Conservation (phyloP, 768 basidiomycete species). For the Rhizopogon sp. region DNA sequence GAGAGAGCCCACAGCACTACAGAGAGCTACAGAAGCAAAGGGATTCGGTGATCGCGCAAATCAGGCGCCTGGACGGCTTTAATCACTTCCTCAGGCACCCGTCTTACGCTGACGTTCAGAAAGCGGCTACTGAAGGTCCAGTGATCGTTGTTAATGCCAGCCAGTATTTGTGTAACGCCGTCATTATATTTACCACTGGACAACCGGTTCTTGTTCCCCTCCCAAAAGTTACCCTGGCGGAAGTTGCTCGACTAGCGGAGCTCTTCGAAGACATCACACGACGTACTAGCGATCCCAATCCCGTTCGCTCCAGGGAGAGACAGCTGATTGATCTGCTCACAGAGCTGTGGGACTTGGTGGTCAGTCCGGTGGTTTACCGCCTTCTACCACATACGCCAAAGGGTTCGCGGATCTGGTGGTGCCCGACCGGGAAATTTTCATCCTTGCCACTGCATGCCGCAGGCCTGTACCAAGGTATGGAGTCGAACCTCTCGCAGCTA, state of each 20-base stretch:
- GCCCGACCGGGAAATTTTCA: constrained; percentile 18
- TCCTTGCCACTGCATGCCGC: constrained; percentile 27
- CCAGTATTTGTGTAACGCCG: constrained; percentile 12
- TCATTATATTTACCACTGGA: constrained; percentile 10
- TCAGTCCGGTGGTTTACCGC: constrained; percentile 12
- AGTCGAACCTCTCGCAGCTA: constrained; percentile 15
- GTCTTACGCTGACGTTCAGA: constrained; percentile 14
- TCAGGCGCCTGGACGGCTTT: constrained; percentile 22
- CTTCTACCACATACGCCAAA: constrained; percentile 9
- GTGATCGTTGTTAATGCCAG: constrained; percentile 29
- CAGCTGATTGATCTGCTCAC: constrained; percentile 8
- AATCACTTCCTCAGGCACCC: constrained; percentile 14
- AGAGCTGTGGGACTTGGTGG: constrained; percentile 17
- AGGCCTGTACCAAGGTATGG: constrained; percentile 8
- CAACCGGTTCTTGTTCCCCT: constrained; percentile 11
- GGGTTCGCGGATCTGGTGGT: constrained; percentile 25
- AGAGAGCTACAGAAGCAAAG: constrained; percentile 20
- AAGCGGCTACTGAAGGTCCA: constrained; percentile 20
- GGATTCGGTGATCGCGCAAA: constrained; percentile 18
- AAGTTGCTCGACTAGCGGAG: background rate
- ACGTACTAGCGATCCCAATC: background rate
- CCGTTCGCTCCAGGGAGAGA: constrained; percentile 2
- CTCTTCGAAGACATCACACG: background rate
- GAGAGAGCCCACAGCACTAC: constrained; percentile 11
- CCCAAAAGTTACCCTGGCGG: constrained; percentile 1